Evolutionary conservation across 106 monocot species (phyloP).

Genomic region (Ottelia alismoides): DNA sequence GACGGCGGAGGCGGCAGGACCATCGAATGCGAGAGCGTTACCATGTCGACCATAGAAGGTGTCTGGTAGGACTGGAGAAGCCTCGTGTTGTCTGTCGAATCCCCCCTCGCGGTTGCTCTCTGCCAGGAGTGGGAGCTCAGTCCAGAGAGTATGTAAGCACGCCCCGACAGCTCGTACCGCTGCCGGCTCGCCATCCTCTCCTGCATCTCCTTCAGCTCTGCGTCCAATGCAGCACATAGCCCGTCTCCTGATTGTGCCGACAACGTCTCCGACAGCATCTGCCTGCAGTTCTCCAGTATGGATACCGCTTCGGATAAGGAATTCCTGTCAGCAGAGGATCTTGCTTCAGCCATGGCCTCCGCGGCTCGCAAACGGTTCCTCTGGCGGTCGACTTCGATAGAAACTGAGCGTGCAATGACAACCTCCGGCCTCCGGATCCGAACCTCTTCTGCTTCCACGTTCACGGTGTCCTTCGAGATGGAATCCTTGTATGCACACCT

Average conservation of each 20-base stretch:
- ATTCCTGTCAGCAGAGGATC: slow-evolving; percentile 20
- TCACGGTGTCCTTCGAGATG: no score
- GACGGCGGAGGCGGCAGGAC: no score
- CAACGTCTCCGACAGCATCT: slow-evolving; percentile 6
- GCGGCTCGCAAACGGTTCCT: slow-evolving; percentile 19
- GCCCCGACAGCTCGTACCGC: slow-evolving; percentile 17
- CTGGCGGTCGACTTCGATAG: slow-evolving; percentile 16
- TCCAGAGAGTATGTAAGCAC: slow-evolving; percentile 20
- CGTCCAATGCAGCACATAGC: slow-evolving; percentile 14
- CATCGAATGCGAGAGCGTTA: no score
- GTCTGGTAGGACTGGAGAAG: neutral
- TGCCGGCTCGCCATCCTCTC: slow-evolving; percentile 20
- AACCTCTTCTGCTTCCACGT: slow-evolving; percentile 6
- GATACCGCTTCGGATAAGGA: slow-evolving; percentile 9
- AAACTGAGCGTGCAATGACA: slow-evolving; percentile 3
- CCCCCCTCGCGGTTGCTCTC: slow-evolving; percentile 11
- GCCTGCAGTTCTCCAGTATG: slow-evolving; percentile 15
- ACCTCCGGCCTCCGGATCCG: slow-evolving; percentile 7
- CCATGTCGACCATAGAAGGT: neutral
- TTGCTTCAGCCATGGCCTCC: slow-evolving; percentile 22
- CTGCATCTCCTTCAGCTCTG: slow-evolving; percentile 25
- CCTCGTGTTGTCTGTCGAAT: neutral
- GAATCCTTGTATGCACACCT: no score
- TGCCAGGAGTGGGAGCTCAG: slow-evolving; percentile 29
- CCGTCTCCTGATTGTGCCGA: no score